Conservation (phyloP, 2,329 filamentous ascomycete genomes). For the Aspergillus sp. region DNA sequence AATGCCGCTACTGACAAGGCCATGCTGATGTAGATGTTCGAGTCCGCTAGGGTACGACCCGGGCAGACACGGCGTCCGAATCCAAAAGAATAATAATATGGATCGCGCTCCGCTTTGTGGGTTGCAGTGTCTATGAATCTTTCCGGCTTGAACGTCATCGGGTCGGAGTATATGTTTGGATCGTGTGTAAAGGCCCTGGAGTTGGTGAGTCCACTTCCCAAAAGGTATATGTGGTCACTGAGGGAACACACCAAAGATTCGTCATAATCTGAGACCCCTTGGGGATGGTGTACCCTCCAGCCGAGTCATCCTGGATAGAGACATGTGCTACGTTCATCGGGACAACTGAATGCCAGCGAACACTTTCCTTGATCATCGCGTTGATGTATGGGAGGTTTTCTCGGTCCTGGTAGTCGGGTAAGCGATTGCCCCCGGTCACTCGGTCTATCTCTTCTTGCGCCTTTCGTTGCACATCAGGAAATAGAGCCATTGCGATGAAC, state of each 20-base stretch:
- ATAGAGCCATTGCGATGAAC: constrained; percentile 51
- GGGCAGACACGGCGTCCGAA: constrained; percentile 43
- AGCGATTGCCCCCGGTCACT: constrained; percentile 29
- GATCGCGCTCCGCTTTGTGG: constrained; percentile 36
- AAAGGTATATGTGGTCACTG: too few species aligned
- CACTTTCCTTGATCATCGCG: constrained; percentile 35
- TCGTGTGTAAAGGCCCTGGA: constrained; percentile 41
- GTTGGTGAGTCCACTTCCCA: constrained; percentile 4
- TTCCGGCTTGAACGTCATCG: constrained; percentile 43
- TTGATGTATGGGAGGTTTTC: constrained; percentile 32
- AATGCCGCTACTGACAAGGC: constrained; percentile 49
- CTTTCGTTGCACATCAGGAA: constrained; percentile 50
- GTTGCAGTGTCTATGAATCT: constrained; percentile 34
- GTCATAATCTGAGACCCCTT: constrained; percentile 34
- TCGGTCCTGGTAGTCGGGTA: constrained; percentile 38
- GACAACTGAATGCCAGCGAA: constrained; percentile 33
- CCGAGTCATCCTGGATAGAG: constrained; percentile 24
- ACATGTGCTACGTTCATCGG: constrained; percentile 30
- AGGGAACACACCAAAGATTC: constrained; percentile 34
- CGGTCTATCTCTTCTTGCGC: constrained; percentile 44
- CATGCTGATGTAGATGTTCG: constrained; percentile 39
- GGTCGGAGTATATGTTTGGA: constrained; percentile 32
- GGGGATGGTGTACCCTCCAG: constrained; percentile 25
- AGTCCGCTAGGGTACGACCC: constrained; percentile 39
- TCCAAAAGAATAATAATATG: constrained; percentile 28